Percentiles rank a stretch among this genome's conserved stretches.
Conservation (phyloP, 2,329 filamentous ascomycete species). For the Botryosphaeria agaves region DNA sequence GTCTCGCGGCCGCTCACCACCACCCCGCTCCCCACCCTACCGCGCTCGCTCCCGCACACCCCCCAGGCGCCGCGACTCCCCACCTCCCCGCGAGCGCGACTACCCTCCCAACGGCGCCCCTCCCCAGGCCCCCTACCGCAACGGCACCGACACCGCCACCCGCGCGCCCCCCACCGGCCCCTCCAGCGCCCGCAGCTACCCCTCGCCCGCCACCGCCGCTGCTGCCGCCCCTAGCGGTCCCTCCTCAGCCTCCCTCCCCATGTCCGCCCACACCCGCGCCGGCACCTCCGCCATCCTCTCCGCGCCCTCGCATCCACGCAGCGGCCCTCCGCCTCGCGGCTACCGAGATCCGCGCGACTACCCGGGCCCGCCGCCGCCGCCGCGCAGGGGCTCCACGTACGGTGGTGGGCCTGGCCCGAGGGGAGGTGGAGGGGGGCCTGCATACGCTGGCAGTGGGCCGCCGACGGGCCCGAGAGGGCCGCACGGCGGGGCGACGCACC, state of each 20-base stretch:
- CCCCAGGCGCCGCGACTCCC: slow-evolving; percentile 19
- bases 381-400: slow-evolving; percentile 11
- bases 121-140: slow-evolving; percentile 1
- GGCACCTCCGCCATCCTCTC: slow-evolving; percentile 18
- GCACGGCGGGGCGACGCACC: slow-evolving; percentile 9
- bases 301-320: slow-evolving; percentile 21
- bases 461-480: slow-evolving; percentile 17
- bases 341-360: slow-evolving; percentile 8
- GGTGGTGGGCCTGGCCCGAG: slow-evolving; percentile 3
- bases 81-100: slow-evolving; percentile 7
- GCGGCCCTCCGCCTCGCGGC: slow-evolving; percentile 18
- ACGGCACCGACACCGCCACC: slow-evolving; percentile 7
- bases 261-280: slow-evolving; percentile 14
- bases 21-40: slow-evolving; percentile 7
- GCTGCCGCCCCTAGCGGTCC: slow-evolving; percentile 23
- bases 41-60: slow-evolving; percentile 10
- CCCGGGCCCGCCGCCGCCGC: slow-evolving; percentile 13
- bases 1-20: too few species aligned
- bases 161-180: slow-evolving; percentile 15
- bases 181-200: slow-evolving; percentile 14
- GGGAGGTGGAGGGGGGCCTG: slow-evolving; percentile 5
- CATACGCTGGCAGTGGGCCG: slow-evolving; percentile 8
- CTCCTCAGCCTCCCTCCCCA: slow-evolving; percentile 11
- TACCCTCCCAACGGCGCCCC: slow-evolving; percentile 10
- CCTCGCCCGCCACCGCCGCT: slow-evolving; percentile 19